A percentile compares a stretch with the other conserved stretches of the same genome.
phyloP scores from a whole-genome alignment of 306 rosid genomes.

The Crotalaria pallida region DNA sequence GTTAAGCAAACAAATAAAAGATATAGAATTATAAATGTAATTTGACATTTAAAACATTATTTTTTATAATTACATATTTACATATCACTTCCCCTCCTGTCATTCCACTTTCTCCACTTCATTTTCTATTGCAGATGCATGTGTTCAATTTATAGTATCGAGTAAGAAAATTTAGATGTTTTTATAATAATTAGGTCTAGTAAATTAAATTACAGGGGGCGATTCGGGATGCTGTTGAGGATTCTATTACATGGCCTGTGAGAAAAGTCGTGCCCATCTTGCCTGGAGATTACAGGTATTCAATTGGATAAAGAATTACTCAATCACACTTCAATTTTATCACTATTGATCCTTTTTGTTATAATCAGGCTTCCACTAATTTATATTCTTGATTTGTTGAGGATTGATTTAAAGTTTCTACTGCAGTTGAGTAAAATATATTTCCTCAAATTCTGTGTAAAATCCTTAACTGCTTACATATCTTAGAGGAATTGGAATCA shows the following conservation, averaged over 20 bases:
- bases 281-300: constrained; percentile 96
- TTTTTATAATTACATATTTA: neutral
- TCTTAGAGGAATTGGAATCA: neutral
- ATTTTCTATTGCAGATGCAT: neutral
- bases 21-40: neutral
- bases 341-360: neutral
- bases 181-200: constrained; percentile 22
- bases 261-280: constrained; percentile 82
- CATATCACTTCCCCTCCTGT: neutral
- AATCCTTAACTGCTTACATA: neutral
- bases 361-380: neutral
- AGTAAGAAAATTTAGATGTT: constrained; percentile 16
- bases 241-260: constrained; percentile 95
- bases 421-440: neutral
- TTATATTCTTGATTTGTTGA: neutral
- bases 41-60: neutral
- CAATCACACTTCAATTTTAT: neutral
- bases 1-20: neutral
- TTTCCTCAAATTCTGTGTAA: neutral
- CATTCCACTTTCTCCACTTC: neutral
- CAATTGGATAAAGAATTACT: neutral
- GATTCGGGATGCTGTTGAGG: constrained; percentile 90
- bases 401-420: neutral
- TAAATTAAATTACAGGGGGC: constrained; percentile 48
- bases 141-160: neutral